phyloP scores from a whole-genome alignment of 176 grass and related monocot genomes.

The Typha latifolia region DNA sequence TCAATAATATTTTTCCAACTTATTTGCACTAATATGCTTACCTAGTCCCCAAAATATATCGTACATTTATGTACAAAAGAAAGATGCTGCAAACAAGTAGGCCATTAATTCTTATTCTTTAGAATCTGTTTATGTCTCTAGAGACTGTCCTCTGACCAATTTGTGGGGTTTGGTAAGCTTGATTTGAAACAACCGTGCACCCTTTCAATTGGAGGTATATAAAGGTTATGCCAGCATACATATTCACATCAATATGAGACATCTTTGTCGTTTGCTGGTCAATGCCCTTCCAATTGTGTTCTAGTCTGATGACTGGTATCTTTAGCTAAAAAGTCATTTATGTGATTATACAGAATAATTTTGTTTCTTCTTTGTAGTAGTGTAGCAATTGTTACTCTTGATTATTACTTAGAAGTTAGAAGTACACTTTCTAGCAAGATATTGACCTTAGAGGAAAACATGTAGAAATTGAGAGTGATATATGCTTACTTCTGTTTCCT shows the following conservation, averaged over 20 bases:
- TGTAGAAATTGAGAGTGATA: slow-evolving; percentile 20
- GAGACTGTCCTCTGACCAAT: background rate
- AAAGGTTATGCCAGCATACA: background rate
- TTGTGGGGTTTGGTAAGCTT: background rate
- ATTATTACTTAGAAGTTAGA: background rate
- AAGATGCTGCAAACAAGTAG: too few relatives aligned
- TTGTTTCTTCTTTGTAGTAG: background rate
- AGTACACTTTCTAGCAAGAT: background rate
- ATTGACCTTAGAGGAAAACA: background rate
- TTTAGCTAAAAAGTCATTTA: background rate
- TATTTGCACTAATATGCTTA: too few relatives aligned
- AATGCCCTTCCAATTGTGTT: background rate
- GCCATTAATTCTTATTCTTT: background rate
- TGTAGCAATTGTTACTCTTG: background rate
- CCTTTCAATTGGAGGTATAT: background rate
- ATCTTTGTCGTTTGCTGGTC: background rate
- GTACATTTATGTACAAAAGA: background rate
- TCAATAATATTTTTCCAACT: background rate
- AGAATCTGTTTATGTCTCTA: background rate
- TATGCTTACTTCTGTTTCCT: slow-evolving; percentile 22
- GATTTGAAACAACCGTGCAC: background rate
- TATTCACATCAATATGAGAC: background rate
- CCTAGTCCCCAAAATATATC: too few relatives aligned
- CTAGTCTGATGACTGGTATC: background rate
- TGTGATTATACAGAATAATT: background rate